Evolutionary conservation across 441 rosid genomes (phyloP), one percentile per base, ranked within the genome.

Genomic region (Adansonia grandidieri): DNA sequence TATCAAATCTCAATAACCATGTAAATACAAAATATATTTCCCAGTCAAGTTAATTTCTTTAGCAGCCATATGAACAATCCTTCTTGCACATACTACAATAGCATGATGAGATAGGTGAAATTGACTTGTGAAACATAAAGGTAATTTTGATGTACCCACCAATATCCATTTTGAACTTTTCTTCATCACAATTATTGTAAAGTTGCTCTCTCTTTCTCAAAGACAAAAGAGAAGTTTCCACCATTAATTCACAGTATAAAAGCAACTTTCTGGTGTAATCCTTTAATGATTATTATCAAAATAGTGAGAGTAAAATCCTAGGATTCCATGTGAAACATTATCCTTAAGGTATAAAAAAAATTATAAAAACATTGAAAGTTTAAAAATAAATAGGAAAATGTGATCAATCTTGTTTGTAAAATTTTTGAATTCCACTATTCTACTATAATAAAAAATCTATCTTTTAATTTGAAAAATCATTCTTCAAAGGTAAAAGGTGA

Each of bases 171-270:
- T 24, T 48, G 8, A 47, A 24, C 14, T 5, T 71, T 72, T 73
- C 67, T 37, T 7, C 67, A 19, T 19, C 1, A 44, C 66, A 73
- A 73, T 73, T 19, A 73, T 58, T 73, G 54, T 9, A 20, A 73
- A 42, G 20, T 42, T 17, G 76, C 7, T 6, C 6, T 2, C 50
- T 14, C 8, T 45, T 19, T 47, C 40, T 61, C 65, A 61, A 56
- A 28, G 11, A 17, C n/a, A 19, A 45, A 45, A 28, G 3, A 54
- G 4, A 56, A 56, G 64, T 53, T 72, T 53, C 47, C 48, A 2
- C 64, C 76, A 72, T 9, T 72, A 37, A 72, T 53, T 72, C 28
- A 70, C 40, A 22, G 45, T 20, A 22, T 11, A 24, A 19, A 47
- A 45, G 4, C 13, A 69, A 47, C 11, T 58, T 58, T 20, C 9